A percentile compares a stretch with the other conserved stretches of the same genome.
Conservation (phyloP, 345 rosid species). For the Moricandia arvensis region DNA sequence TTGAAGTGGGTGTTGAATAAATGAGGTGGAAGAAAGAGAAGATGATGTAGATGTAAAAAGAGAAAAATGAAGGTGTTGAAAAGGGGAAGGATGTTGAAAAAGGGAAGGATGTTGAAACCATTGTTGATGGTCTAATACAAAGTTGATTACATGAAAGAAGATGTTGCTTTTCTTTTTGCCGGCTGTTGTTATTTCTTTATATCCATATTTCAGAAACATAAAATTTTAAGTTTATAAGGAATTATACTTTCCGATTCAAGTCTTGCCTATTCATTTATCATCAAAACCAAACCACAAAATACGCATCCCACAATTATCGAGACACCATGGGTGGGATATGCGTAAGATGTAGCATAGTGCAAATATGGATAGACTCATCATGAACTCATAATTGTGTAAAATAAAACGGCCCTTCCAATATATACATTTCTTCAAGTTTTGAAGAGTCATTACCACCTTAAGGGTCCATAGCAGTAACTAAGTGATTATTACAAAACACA, state of each 20-base stretch:
- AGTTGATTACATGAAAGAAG: not conserved
- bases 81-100: no score
- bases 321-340: slow-evolving; percentile 18
- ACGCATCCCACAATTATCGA: not conserved
- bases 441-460: slow-evolving; percentile 19
- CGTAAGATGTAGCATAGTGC: slow-evolving; percentile 26
- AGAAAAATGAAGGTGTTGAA: no score
- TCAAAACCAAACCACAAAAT: not conserved
- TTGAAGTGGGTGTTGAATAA: no score
- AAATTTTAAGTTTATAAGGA: no score
- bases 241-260: not conserved
- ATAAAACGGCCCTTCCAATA: not conserved
- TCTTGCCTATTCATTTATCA: not conserved
- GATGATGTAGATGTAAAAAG: no score
- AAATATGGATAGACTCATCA: not conserved
- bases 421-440: slow-evolving; percentile 3
- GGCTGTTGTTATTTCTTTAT: not conserved
- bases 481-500: slow-evolving; percentile 15
- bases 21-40: no score
- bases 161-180: not conserved
- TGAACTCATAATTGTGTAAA: not conserved
- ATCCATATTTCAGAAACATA: not conserved
- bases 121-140: no score
- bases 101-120: no score
- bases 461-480: slow-evolving; percentile 15